phyloP scores from a whole-genome alignment of 2,329 filamentous ascomycete species.

The Dothistroma septosporum region DNA sequence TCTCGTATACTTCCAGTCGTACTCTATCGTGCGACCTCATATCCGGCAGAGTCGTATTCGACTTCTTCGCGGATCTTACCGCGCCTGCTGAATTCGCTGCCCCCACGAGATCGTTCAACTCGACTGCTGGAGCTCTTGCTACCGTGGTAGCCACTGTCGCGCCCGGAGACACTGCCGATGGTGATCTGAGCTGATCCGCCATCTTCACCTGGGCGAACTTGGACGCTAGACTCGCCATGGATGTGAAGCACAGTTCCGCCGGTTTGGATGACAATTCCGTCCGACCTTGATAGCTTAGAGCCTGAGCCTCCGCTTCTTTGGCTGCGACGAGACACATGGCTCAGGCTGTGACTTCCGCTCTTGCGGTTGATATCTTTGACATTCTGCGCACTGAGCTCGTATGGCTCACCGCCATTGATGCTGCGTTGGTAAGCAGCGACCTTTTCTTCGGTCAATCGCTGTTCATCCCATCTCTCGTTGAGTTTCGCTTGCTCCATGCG shows the following conservation, averaged over 20 bases:
- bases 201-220: conserved; percentile 26
- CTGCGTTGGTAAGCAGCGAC: conserved; percentile 29
- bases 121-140: conserved; percentile 23
- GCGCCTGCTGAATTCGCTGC: conserved; percentile 10
- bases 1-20: neutral
- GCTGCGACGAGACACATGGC: conserved; percentile 28
- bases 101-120: conserved; percentile 15
- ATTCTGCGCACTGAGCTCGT: conserved; percentile 30
- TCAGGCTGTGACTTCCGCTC: conserved; percentile 16
- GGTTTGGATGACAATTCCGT: conserved; percentile 26
- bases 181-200: conserved; percentile 22
- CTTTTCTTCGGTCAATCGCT: conserved; percentile 17
- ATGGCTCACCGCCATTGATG: conserved; percentile 19
- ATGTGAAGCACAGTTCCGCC: conserved; percentile 29
- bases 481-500: conserved; percentile 16
- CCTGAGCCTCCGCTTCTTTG: conserved; percentile 25
- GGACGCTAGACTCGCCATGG: conserved; percentile 26
- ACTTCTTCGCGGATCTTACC: conserved; percentile 24
- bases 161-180: conserved; percentile 21
- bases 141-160: conserved; percentile 24
- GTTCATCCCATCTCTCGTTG: conserved; percentile 13
- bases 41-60: conserved; percentile 16
- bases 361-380: conserved; percentile 23
- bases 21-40: conserved; percentile 1
- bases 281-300: conserved; percentile 19